Evolutionary conservation across 164 flowering plant genomes (phyloP).

Genomic region (Piper betle): DNA sequence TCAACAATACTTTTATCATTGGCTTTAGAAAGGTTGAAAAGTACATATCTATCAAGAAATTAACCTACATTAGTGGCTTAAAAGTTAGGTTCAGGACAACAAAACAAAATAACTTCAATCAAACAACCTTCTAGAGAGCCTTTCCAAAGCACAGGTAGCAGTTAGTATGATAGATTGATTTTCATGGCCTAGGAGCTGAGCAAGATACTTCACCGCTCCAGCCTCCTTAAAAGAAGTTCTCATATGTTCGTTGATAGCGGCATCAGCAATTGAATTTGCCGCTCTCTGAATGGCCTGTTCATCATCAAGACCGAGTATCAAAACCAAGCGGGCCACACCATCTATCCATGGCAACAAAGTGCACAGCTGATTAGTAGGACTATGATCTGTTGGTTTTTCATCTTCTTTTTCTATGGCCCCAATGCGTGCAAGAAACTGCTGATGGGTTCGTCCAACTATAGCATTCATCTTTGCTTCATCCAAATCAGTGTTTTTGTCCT

Average conservation of each 20-base stretch:
- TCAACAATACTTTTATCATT: no score
- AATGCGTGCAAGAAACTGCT: conserved; percentile 78
- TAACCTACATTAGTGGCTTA: no score
- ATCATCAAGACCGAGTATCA: conserved; percentile 77
- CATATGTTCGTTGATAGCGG: conserved; percentile 66
- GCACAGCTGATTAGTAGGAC: conserved; percentile 12
- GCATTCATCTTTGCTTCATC: conserved; percentile 71
- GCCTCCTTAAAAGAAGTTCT: conserved; percentile 67
- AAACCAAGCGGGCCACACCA: conserved; percentile 81
- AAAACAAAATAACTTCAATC: neutral
- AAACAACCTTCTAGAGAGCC: conserved; percentile 58
- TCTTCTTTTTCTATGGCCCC: conserved; percentile 75
- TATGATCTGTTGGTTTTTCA: conserved; percentile 18
- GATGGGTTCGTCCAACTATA: conserved; percentile 52
- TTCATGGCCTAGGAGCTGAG: conserved; percentile 34
- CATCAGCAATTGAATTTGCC: conserved; percentile 67
- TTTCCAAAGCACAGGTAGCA: conserved; percentile 53
- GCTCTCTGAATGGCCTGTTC: conserved; percentile 55
- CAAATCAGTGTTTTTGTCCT: conserved; percentile 24
- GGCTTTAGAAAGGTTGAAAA: neutral
- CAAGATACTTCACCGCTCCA: conserved; percentile 61
- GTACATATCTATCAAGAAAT: neutral
- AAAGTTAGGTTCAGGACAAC: neutral
- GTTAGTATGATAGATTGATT: conserved; percentile 38
- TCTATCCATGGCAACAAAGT: conserved; percentile 73